These are phyloP conservation scores for Penicillium goetzii DNA, from an alignment of 495 filamentous ascomycete genomes.

Conservation along the genomic window DNA sequence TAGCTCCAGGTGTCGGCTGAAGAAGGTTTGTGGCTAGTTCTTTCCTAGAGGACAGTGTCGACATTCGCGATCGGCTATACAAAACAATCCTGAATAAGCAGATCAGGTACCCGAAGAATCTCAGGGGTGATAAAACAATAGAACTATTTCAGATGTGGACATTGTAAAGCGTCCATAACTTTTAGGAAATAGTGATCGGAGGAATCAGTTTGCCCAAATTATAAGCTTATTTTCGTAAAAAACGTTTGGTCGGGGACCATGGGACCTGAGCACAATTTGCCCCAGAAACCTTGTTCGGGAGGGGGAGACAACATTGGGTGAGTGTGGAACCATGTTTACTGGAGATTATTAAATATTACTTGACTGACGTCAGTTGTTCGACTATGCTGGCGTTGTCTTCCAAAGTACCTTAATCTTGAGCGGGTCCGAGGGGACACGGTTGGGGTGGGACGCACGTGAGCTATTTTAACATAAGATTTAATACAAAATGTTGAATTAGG, in stretches of 20 bases:
- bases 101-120: background rate
- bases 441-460: no score
- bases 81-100: constrained; percentile 2
- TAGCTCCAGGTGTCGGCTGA: constrained; percentile 1
- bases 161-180: background rate
- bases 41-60: background rate
- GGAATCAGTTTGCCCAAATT: background rate
- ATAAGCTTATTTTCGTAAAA: constrained; percentile 2
- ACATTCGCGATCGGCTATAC: constrained; percentile 1
- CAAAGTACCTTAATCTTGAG: no score
- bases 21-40: constrained; percentile 1
- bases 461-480: no score
- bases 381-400: no score
- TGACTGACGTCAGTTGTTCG: no score
- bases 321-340: no score
- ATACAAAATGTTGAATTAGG: no score
- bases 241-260: background rate
- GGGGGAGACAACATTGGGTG: no score
- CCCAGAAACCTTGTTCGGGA: no score
- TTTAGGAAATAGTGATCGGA: background rate
- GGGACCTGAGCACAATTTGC: constrained; percentile 1
- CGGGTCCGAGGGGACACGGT: no score
- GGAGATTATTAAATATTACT: no score
- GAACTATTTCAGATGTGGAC: constrained; percentile 3
- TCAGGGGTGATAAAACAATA: background rate